phyloP scores from a whole-genome alignment of 2,329 filamentous ascomycete genomes.

The Lecanosticta acicola region DNA sequence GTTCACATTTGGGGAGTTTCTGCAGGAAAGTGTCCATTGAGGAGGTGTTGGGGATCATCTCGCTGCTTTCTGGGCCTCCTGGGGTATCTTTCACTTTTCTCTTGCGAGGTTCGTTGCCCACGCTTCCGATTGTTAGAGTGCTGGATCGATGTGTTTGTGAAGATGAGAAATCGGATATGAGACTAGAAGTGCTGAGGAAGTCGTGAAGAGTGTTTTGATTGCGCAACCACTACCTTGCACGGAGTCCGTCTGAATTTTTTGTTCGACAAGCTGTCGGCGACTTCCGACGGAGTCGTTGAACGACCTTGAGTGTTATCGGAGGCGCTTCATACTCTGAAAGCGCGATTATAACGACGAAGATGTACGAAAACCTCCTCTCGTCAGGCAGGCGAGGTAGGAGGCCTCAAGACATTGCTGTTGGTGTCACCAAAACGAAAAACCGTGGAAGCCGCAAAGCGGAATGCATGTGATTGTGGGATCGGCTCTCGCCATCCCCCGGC shows the following conservation, averaged over 20 bases:
- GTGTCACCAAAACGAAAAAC: too few relatives aligned
- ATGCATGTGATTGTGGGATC: neutral
- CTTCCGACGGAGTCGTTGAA: neutral
- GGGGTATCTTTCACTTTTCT: neutral
- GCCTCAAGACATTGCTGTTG: too few relatives aligned
- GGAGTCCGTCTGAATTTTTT: neutral
- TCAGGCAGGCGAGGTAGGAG: too few relatives aligned
- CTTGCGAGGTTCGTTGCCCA: neutral
- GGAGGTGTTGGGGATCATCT: neutral
- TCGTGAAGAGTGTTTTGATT: neutral
- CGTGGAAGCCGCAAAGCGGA: too few relatives aligned
- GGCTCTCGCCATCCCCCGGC: too few relatives aligned
- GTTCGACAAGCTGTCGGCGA: neutral
- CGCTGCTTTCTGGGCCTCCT: neutral
- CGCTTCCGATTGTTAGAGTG: neutral
- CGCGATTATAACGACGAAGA: too few relatives aligned
- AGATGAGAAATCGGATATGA: too few relatives aligned
- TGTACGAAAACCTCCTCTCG: too few relatives aligned
- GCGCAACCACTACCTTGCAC: neutral
- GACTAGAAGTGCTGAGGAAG: too few relatives aligned
- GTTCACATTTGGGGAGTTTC: constrained; percentile 67
- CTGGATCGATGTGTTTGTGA: too few relatives aligned
- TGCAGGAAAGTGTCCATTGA: constrained; percentile 46
- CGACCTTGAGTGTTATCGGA: too few relatives aligned
- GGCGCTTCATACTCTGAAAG: too few relatives aligned